Evolutionary conservation across 306 rosid genomes (phyloP).

Genomic region (Mimosa pudica): DNA sequence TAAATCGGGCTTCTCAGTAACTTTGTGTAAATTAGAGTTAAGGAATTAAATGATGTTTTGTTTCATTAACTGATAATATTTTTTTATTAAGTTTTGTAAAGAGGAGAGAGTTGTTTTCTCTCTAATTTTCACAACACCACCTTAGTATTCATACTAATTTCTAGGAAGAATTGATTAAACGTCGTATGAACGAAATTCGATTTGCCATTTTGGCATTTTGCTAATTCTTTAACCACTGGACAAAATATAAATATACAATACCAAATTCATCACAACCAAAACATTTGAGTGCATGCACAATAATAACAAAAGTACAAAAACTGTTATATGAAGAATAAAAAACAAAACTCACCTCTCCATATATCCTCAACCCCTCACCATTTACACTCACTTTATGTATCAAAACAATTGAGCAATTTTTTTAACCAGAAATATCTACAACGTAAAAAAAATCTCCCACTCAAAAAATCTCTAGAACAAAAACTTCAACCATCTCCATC

Average conservation of each 20-base stretch:
- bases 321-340: too few relatives aligned
- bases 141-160: too few relatives aligned
- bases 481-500: slow-evolving; percentile 33
- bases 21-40: too few relatives aligned
- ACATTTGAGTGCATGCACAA: background rate
- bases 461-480: slow-evolving; percentile 13
- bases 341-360: background rate
- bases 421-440: slow-evolving; percentile 40
- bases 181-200: too few relatives aligned
- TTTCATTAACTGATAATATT: too few relatives aligned
- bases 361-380: background rate
- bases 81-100: too few relatives aligned
- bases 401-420: slow-evolving; percentile 34
- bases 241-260: background rate
- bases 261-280: background rate
- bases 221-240: background rate
- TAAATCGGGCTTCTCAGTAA: too few relatives aligned
- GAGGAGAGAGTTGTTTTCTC: too few relatives aligned
- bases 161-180: too few relatives aligned
- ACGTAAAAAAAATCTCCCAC: slow-evolving; percentile 31
- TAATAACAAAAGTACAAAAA: background rate
- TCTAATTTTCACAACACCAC: too few relatives aligned
- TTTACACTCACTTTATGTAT: slow-evolving; percentile 25
- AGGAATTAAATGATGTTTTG: too few relatives aligned
- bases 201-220: too few relatives aligned